Evolutionary conservation across 140 eudicot genomes (phyloP).

Genomic region (Eryngium alpinum): DNA sequence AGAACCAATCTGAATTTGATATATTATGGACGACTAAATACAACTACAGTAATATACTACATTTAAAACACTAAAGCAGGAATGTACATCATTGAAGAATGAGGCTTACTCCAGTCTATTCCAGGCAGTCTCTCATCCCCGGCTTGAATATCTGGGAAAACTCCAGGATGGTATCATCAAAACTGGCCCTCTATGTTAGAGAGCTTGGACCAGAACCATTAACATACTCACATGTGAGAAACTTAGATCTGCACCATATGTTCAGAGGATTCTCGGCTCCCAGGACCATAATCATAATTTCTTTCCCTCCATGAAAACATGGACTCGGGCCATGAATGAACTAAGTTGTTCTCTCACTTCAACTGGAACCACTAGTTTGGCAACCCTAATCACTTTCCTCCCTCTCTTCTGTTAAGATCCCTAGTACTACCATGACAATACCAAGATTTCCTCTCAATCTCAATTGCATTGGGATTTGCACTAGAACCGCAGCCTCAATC

Average conservation of each 20-base stretch:
- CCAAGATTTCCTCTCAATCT: constrained; percentile 28
- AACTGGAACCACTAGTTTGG: neutral
- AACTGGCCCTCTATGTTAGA: neutral
- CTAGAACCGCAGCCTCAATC: constrained; percentile 24
- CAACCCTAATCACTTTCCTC: neutral
- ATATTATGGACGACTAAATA: neutral
- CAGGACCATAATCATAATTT: constrained; percentile 29
- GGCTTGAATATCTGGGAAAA: constrained; percentile 5
- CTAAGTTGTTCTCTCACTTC: neutral
- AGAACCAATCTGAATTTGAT: neutral
- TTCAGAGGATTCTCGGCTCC: constrained; percentile 22
- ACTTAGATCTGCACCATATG: neutral
- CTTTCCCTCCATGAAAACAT: constrained; percentile 37
- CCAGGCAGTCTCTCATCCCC: neutral
- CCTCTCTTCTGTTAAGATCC: constrained; percentile 7
- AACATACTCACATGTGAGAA: neutral
- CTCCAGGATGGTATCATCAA: constrained; percentile 4
- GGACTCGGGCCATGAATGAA: constrained; percentile 29
- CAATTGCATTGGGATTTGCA: constrained; percentile 32
- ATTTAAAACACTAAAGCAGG: neutral
- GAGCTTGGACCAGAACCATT: constrained; percentile 8
- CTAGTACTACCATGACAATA: constrained; percentile 36
- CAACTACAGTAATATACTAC: neutral
- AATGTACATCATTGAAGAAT: neutral
- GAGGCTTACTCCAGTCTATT: constrained; percentile 5